Evolutionary conservation across 1,284 basidiomycete species (phyloP).

Genomic region (Megacollybia platyphylla): DNA sequence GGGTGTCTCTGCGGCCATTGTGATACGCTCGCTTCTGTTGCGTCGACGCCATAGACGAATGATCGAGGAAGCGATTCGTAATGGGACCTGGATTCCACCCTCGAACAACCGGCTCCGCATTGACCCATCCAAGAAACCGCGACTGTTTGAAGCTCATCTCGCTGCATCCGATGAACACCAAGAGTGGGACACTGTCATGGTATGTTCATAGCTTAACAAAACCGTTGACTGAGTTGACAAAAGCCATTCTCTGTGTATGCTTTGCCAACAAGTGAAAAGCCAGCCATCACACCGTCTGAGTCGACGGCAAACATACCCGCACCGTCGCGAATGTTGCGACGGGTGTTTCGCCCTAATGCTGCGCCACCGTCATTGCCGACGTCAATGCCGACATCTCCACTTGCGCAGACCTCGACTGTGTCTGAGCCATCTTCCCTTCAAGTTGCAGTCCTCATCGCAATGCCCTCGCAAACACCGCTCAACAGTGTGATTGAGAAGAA

Average conservation of each 20-base stretch:
- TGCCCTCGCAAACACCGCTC: conserved; percentile 25
- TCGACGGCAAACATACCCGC: neutral
- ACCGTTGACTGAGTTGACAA: neutral
- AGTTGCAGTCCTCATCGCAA: conserved; percentile 40
- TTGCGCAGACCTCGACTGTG: conserved; percentile 1
- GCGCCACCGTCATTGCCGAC: conserved; percentile 1
- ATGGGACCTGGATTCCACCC: conserved; percentile 42
- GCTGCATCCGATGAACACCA: conserved; percentile 9
- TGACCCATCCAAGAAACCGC: conserved; percentile 33
- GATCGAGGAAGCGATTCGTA: conserved; percentile 48
- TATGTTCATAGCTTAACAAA: conserved; percentile 4
- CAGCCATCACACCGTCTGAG: neutral
- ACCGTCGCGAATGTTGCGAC: neutral
- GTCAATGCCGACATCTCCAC: conserved; percentile 8
- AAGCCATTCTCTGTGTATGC: conserved; percentile 27
- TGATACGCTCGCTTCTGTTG: conserved; percentile 44
- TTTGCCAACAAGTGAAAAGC: conserved; percentile 3
- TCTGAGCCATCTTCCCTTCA: conserved; percentile 14
- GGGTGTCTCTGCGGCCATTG: conserved; percentile 47
- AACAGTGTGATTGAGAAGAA: neutral
- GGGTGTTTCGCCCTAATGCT: neutral
- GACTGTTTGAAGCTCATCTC: conserved; percentile 32
- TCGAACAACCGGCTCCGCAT: conserved; percentile 15
- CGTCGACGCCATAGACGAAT: conserved; percentile 41
- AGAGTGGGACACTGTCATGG: conserved; percentile 24